Evolutionary conservation across 164 flowering plant genomes (phyloP), one percentile per base, ranked within the genome.

Genomic region (Euptelea pleiosperma): DNA sequence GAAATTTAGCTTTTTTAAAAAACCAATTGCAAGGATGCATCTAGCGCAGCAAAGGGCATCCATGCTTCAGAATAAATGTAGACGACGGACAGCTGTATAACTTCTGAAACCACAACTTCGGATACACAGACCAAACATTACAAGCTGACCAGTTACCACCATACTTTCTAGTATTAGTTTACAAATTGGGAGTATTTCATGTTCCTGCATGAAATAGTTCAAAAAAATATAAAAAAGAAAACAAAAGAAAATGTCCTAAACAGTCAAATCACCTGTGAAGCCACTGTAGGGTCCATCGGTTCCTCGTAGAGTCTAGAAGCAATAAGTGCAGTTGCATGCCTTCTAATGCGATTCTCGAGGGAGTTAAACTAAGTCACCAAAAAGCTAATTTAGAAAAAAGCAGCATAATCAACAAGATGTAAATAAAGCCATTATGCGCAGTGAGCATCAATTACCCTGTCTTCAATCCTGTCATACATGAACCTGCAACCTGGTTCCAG

Each of bases 401-500:
- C 33, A 31, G 47, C 28, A 50, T 33, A 18, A 22, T 44, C 33
- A 55, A 40, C 25, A 1, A 30, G 22, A 10, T 6, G 47, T 29
- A 15, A 16, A 34, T 22, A 6, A 36, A 18, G 34, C 7, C 14
- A 25, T 21, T 28, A 2, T 2, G 22, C 24, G 26, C 35, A 50
- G 43, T 33, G 33, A 50, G 50, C 45, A 51, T 52, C 44, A 42
- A 50, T 49, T 84, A 90, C 99, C 96, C 80, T 83, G 66, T 90
- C 88, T 68, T 90, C 96, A 56, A 69, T 77, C 52, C 87, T 81
- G 64, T 90, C 97, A 72, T 81, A 85, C 99, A 93, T 86, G 78
- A 82, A 91, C 69, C 87, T 74, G 76, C 95, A 88, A 39, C 89
- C 86, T 44, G 77, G 77, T 58, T 85, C 73, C 7, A 79, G 93